Conservation (phyloP, 2,329 filamentous ascomycete genomes). For the Lanzia echinophila region DNA sequence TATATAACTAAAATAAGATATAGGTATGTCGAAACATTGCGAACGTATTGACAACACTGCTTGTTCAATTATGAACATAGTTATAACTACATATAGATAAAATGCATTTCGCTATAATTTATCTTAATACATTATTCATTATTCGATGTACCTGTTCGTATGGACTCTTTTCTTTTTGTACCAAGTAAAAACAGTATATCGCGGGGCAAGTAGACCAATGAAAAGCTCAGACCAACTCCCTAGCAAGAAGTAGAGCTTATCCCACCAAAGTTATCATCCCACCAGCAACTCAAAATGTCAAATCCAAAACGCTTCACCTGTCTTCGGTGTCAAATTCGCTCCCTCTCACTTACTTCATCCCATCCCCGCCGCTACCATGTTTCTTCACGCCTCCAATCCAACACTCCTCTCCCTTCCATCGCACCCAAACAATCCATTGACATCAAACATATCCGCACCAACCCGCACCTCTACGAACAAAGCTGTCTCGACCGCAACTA, state of each 20-base stretch:
- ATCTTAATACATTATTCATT: too few relatives aligned
- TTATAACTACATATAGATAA: too few relatives aligned
- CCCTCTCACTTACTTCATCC: slow-evolving; percentile 1
- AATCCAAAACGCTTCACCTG: slow-evolving; percentile 1
- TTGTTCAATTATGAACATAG: too few relatives aligned
- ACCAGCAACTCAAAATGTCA: background rate
- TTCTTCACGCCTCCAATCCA: slow-evolving; percentile 2
- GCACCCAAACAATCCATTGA: slow-evolving; percentile 77
- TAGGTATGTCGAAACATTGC: too few relatives aligned
- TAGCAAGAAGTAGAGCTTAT: background rate
- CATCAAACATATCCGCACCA: slow-evolving; percentile 83
- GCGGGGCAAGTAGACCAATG: background rate
- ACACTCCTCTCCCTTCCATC: slow-evolving; percentile 37
- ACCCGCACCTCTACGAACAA: slow-evolving; percentile 70
- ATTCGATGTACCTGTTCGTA: too few relatives aligned
- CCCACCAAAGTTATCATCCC: background rate
- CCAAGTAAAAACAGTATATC: too few relatives aligned
- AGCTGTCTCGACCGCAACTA: slow-evolving; percentile 89
- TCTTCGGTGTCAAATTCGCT: slow-evolving; percentile 5
- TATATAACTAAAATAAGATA: too few relatives aligned
- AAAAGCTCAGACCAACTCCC: background rate
- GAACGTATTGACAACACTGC: too few relatives aligned
- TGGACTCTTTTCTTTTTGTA: too few relatives aligned
- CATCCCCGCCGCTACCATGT: slow-evolving; percentile 2
- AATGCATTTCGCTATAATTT: too few relatives aligned